Evolutionary conservation across 306 rosid species (phyloP), one percentile per base, ranked within the genome.

Genomic region (Prunus mongolica): DNA sequence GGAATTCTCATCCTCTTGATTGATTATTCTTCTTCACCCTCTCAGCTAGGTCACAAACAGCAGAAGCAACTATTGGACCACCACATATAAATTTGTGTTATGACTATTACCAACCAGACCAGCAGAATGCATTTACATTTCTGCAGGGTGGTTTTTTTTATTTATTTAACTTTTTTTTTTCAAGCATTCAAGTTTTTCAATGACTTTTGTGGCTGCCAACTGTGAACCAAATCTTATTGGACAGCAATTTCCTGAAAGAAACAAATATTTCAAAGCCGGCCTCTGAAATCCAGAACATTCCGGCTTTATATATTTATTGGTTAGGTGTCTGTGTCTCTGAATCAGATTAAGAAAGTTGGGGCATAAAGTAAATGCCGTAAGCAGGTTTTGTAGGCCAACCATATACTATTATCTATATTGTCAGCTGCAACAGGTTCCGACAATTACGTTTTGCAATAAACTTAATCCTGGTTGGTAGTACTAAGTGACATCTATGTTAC

Each of bases 241-340:
- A 80, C 77, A 58, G 66, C 28, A 52, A 57, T 65, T 67, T 66
- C 69, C 12, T 46, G n/a, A 60, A 50, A 55, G 57, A 49, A 9
- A 79, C 61, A 71, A 57, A 66, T 57, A 73, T 65, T 72, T 79
- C 75, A 8, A 58, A 50, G 80, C 84, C 72, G 74, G 74, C 81
- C 71, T 82, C 71, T 73, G 60, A 78, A 75, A 63, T 77, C 60
- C 78, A 73, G 71, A 83, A 80, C 75, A 78, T 84, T 82, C 58
- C 72, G 78, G 82, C 84, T 44, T 72, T 69, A 47, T 56, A n/a
- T 72, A 72, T 77, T 79, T 71, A 82, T 55, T 78, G 63, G 55
- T 77, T 71, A 77, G 70, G 67, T 74, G 47, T 67, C 15, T 55
- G 27, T 56, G 3, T 9, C 22, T 18, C 0, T 55, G 12, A 19